These are phyloP conservation scores for Pleurotus tuber-regium DNA, from an alignment of 768 basidiomycete species.

Conservation along the genomic window DNA sequence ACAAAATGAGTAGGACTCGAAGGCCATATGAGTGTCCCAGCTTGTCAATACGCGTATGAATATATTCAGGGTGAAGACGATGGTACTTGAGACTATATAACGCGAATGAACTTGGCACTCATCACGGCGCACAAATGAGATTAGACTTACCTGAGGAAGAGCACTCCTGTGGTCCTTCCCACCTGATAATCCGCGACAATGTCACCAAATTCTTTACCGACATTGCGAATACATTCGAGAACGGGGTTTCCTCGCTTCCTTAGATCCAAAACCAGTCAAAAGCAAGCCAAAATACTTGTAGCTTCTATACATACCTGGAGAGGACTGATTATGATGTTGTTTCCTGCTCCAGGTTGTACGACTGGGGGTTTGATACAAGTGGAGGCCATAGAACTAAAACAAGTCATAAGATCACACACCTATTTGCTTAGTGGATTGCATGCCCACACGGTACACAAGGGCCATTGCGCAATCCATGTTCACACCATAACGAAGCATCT, in stretches of 20 bases:
- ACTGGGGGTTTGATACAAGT: constrained; percentile 42
- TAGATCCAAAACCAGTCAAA: constrained; percentile 1
- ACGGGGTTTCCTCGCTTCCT: constrained; percentile 81
- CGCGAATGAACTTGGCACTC: too few species aligned
- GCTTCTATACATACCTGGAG: constrained; percentile 41
- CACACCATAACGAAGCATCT: background rate
- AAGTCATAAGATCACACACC: too few species aligned
- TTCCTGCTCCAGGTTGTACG: constrained; percentile 61
- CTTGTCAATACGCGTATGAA: constrained; percentile 86
- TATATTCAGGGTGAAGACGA: constrained; percentile 95
- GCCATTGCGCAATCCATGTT: background rate
- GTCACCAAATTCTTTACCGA: constrained; percentile 93
- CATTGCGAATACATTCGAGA: constrained; percentile 82
- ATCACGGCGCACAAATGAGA: too few species aligned
- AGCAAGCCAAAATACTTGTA: background rate
- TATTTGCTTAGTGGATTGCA: background rate
- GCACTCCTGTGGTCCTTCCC: constrained; percentile 86
- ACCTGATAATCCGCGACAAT: constrained; percentile 95
- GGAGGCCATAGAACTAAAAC: background rate
- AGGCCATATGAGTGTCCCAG: constrained; percentile 81
- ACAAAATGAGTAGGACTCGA: constrained; percentile 83
- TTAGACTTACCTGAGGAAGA: constrained; percentile 77
- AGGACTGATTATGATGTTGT: constrained; percentile 62
- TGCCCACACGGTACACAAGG: background rate
- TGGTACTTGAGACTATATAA: constrained; percentile 81